Evolutionary conservation across 2,329 filamentous ascomycete genomes (phyloP), one percentile per base, ranked within the genome.

Genomic region (Elsinoe batatas): DNA sequence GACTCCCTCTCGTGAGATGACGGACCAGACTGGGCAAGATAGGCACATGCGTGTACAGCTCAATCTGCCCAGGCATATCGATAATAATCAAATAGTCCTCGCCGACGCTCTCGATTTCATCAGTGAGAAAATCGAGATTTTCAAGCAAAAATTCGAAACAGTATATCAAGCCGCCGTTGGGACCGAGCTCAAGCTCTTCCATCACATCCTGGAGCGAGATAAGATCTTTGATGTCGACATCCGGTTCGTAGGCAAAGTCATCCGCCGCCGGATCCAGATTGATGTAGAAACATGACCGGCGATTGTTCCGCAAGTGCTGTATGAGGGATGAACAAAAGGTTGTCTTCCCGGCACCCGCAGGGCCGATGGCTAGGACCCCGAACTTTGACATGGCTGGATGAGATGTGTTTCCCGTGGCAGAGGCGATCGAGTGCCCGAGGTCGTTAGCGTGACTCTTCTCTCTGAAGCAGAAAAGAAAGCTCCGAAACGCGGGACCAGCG

Each of bases 51-150:
- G 91, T 97, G 74, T 97, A 98, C 12, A 98, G 82, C 74, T 98
- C 93, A 71, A 98, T 97, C 75, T 98, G 93, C 57, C 93, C 93
- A 0, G 93, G 93, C 87, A 97, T 96, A 73, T 98, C 93, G 73
- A 98, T 90, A 60, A 98, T 87, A 71, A 97, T 95, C 60, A 98
- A 80, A 71, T 95, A 96, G 65, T 97, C 93, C 65, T 98, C 93
- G 8, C 88, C 91, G 56, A 95, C 77, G 40, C 83, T 80, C 64
- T 95, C 89, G 56, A 96, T 82, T 15, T 87, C 83, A 60, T 94
- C 87, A 46, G 87, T 88, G 50, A 96, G 76, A 72, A 93, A 96
- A 72, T 95, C 90, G 60, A 95, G 83, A 68, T 96, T 95, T 69
- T 95, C 88, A 68, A 95, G 83, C 44, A 96, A 81, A 69, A 94